Evolutionary conservation across 2,329 filamentous ascomycete species (phyloP), one percentile per base, ranked within the genome.

Genomic region (Zymoseptoria tritici): DNA sequence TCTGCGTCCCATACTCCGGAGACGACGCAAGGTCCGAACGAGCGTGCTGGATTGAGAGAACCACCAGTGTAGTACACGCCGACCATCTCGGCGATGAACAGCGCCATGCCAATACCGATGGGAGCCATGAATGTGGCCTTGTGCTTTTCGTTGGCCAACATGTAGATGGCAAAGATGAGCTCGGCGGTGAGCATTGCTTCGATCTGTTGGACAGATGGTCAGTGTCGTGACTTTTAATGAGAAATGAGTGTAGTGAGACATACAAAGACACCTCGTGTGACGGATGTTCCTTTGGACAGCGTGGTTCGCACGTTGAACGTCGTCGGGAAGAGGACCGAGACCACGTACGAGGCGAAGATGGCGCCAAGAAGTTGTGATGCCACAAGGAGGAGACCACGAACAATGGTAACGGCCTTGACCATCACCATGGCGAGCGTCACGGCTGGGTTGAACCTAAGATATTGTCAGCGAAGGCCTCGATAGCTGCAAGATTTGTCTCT

Each of bases 91-190:
- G 77, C 74, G 54, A 80, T 72, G 68, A 80, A 81, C 0, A 80
- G 72, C 49, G 77, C 70, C 20, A 72, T 60, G 31, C 70, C 89
- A 65, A 91, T 71, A 56, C 71, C 73, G 36, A 76, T 68, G 4
- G 74, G 74, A 5, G 77, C 77, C 56, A 79, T 74, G 62, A 77
- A 78, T 5, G 76, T 79, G n/a, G 73, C 75, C 59, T 74, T 74
- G 64, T 71, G 71, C 67, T 76, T 76, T 58, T 75, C 73, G 22
- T 71, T 72, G 6, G 72, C 73, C 51, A 77, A 62, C 73, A 77
- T 76, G 67, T 76, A 72, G 60, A 77, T 75, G 9, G 74, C 73
- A 60, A 77, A 74, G 56, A 76, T 71, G n/a, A 77, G 69, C 58
- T 75, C 67, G 24, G 71, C 72, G 3, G 75, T 77, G 24, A 75